These are phyloP conservation scores for Herpotrichia juniperi DNA, from an alignment of 2,329 filamentous ascomycete genomes.

Conservation along the genomic window DNA sequence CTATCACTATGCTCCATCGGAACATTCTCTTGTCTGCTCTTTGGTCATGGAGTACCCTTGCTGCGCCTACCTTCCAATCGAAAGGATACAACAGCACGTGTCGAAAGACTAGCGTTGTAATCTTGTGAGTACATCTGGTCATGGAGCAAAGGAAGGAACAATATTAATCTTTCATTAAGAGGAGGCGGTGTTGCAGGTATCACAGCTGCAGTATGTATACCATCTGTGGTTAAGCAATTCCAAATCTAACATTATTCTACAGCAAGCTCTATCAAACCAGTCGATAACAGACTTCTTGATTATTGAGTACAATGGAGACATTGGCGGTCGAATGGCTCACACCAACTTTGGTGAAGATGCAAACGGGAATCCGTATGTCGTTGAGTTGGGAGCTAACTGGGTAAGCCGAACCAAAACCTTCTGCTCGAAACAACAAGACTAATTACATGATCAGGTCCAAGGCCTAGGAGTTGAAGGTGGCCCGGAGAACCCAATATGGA, in stretches of 20 bases:
- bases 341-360: slow-evolving; percentile 60
- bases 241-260: neutral
- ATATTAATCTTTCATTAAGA: slow-evolving; percentile 12
- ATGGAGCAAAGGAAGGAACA: neutral
- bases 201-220: slow-evolving; percentile 61
- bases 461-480: slow-evolving; percentile 45
- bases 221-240: neutral
- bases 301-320: slow-evolving; percentile 65
- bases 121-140: slow-evolving; percentile 31
- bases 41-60: slow-evolving; percentile 10
- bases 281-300: slow-evolving; percentile 70
- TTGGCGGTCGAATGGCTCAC: slow-evolving; percentile 68
- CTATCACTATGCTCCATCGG: slow-evolving; percentile 7
- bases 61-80: slow-evolving; percentile 19
- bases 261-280: slow-evolving; percentile 66
- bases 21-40: slow-evolving; percentile 11
- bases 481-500: slow-evolving; percentile 68
- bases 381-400: slow-evolving; percentile 75
- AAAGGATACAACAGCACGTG: slow-evolving; percentile 32
- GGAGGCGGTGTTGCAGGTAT: slow-evolving; percentile 69
- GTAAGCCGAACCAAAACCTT: slow-evolving; percentile 27
- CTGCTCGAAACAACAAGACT: neutral
- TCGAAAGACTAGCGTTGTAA: slow-evolving; percentile 38
- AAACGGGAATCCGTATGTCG: slow-evolving; percentile 60
- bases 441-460: slow-evolving; percentile 43